Evolutionary conservation across 2,329 filamentous ascomycete genomes (phyloP), one percentile per base, ranked within the genome.

Genomic region (Calonectria hawksworthii): DNA sequence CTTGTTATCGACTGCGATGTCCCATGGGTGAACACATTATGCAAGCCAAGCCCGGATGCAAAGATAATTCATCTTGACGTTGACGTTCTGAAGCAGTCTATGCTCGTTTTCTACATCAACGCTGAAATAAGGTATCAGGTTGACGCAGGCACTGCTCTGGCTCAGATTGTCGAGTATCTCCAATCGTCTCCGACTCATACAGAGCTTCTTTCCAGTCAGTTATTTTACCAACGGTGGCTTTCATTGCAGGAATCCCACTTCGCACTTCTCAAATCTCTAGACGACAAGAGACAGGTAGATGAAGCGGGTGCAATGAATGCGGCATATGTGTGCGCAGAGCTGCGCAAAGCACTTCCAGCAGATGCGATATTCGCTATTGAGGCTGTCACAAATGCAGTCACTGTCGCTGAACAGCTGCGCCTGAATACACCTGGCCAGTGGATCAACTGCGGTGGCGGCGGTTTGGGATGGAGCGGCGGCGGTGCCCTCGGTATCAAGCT

Each of bases 1-100:
- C 79, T 98, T 1, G 93, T 98, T 5, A 82, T 98, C 30, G 94
- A 98, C 84, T 96, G 95, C 79, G 96, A 98, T 83, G 95, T 98
- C 1, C 96, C 96, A 0, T 98, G 95, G 95, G 95, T 98, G 72
- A 92, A 93, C 26, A 97, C 95, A 0, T 91, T 92, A 34, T 91
- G 90, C 83, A 87, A 86, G 77, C 92, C 92, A 0, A 83, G 82
- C 3, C 82, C 86, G 3, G 86, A 87, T 9, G 88, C 89, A 18
- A 87, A 86, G 72, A 85, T 93, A 67, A 92, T 90, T 84, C 92
- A 93, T 80, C 87, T 93, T 70, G 92, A 93, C 80, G 86, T 92
- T 56, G 92, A 93, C 78, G 90, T 91, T 3, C 85, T 93, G 47
- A 93, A 93, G 85, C 90, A 93, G 83, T 89, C 92, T 83, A 95